Conservation (phyloP, 208 protist species). For the Trypanosomatidae sp. region DNA sequence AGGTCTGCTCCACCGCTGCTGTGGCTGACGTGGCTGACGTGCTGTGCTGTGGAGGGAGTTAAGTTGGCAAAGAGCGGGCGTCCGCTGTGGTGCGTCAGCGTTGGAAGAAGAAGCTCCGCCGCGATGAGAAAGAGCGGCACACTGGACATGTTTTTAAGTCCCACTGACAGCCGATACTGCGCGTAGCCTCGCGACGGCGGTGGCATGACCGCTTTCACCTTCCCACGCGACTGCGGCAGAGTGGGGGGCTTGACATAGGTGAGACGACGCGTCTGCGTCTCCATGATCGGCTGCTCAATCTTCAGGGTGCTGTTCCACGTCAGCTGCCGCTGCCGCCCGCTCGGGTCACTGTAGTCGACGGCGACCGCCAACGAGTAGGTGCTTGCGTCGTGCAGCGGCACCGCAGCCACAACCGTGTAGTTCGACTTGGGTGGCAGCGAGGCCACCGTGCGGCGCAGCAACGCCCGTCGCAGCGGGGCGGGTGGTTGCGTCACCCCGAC, state of each 20-base stretch:
- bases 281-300: constrained; percentile 45
- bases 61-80: constrained; percentile 7
- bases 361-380: constrained; percentile 48
- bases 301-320: constrained; percentile 54
- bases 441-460: constrained; percentile 32
- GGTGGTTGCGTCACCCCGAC: constrained; percentile 35
- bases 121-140: constrained; percentile 27
- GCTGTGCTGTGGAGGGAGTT: too few relatives aligned
- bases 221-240: background rate
- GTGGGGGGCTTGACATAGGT: constrained; percentile 12
- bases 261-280: constrained; percentile 33
- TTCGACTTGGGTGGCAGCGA: constrained; percentile 29
- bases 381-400: constrained; percentile 26
- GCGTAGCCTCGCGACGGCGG: constrained; percentile 14
- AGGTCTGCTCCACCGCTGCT: background rate
- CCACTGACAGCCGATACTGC: constrained; percentile 38
- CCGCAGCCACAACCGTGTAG: constrained; percentile 18
- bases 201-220: too few relatives aligned
- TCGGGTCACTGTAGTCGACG: constrained; percentile 55
- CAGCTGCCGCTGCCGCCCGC: constrained; percentile 37
- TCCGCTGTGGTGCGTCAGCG: constrained; percentile 15
- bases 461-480: constrained; percentile 6
- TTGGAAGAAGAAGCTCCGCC: constrained; percentile 10
- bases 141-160: constrained; percentile 47
- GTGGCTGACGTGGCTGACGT: background rate